Conservation (phyloP, 2,329 filamentous ascomycete species). For the Ceratocystis papillata region DNA sequence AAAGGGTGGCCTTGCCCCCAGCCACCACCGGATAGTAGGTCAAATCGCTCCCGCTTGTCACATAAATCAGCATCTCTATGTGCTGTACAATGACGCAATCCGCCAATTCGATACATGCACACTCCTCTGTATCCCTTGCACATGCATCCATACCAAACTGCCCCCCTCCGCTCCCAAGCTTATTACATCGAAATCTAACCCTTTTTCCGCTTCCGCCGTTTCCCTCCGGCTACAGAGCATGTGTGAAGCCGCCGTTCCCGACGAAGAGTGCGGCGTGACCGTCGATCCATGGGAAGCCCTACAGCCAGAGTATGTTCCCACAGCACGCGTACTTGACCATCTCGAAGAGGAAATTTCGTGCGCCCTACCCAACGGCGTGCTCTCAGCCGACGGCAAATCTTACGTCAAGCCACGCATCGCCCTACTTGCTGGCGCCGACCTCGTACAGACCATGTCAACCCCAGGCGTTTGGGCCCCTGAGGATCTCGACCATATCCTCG, state of each 20-base stretch:
- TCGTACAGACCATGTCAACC: slow-evolving; percentile 62
- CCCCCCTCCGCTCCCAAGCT: background rate
- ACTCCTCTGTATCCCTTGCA: slow-evolving; percentile 8
- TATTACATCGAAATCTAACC: slow-evolving; percentile 7
- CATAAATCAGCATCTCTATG: background rate
- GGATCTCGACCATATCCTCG: slow-evolving; percentile 80
- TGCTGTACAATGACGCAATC: slow-evolving; percentile 19
- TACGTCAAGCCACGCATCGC: slow-evolving; percentile 58
- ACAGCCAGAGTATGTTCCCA: slow-evolving; percentile 75
- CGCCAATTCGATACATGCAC: background rate
- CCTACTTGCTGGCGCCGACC: slow-evolving; percentile 67
- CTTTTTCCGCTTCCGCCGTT: background rate
- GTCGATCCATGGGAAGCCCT: slow-evolving; percentile 80
- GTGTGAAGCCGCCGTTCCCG: slow-evolving; percentile 70
- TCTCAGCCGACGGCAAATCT: slow-evolving; percentile 54
- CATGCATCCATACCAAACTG: background rate
- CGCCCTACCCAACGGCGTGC: slow-evolving; percentile 62
- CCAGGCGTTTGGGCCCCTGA: slow-evolving; percentile 70
- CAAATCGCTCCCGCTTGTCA: background rate
- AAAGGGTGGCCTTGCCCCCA: slow-evolving; percentile 34
- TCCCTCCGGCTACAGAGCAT: slow-evolving; percentile 41
- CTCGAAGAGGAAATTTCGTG: slow-evolving; percentile 81
- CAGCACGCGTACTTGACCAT: slow-evolving; percentile 80
- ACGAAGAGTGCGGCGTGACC: slow-evolving; percentile 65
- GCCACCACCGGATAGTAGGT: slow-evolving; percentile 31